Evolutionary conservation across 306 rosid species (phyloP), one percentile per base, ranked within the genome.

Genomic region (Medicago truncatula): DNA sequence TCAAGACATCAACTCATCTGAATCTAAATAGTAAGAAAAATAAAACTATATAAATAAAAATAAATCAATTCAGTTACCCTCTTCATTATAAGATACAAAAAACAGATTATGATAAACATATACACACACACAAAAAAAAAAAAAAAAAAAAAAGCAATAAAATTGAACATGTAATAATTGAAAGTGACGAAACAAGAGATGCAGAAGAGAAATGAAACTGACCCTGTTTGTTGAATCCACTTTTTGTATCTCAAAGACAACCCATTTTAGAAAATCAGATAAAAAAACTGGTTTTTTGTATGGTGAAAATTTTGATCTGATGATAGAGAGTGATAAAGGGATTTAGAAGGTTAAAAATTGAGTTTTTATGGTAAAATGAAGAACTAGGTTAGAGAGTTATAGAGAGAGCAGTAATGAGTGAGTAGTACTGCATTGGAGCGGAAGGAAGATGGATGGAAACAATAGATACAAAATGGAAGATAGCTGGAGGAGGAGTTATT

Each of bases 161-260:
- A 39, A 85, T 18, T 71, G 18, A n/a, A 36, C 1, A 57, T 36
- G 73, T 47, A 49, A 39, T 49, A 61, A 50, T 15, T 66, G 76
- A 79, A 67, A 70, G 38, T 71, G 70, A 71, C 52, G 64, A 68
- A 77, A 60, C 40, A 66, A 80, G 52, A 43, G 70, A 80, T 25
- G 54, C 21, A 49, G 49, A 74, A 82, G 60, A 71, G 62, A 74
- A 57, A 82, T 67, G 75, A 78, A 73, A 83, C 84, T 78, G 17
- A 87, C 93, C 89, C 85, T 41, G 16, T 85, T 9, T 62, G 43
- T 60, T 75, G 71, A 71, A 79, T 76, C 75, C 50, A 58, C 25
- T 60, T 53, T 69, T 54, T 71, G 83, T 83, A 75, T 70, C 80
- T 71, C 25, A 77, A 74, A 79, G 28, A 57, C 12, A 73, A 52